A percentile compares a stretch with the other conserved stretches of the same genome.
Conservation (phyloP, 2,329 filamentous ascomycete genomes). For the Ophiobolus disseminans region DNA sequence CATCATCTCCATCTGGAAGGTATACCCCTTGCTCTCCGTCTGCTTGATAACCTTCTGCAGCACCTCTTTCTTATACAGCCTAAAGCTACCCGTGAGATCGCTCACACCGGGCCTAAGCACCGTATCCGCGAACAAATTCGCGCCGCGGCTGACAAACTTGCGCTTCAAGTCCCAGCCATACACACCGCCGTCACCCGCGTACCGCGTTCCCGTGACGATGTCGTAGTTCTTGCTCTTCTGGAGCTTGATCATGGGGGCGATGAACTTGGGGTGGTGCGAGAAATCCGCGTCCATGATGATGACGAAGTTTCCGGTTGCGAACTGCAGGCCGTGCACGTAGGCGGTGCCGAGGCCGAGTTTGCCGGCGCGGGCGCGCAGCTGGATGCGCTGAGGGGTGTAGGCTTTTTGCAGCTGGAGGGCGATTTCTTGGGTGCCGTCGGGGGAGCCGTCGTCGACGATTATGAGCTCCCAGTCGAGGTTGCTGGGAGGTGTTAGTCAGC, state of each 20-base stretch:
- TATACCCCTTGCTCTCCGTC: constrained; percentile 96
- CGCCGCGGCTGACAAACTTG: constrained; percentile 79
- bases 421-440: constrained; percentile 91
- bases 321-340: constrained; percentile 93
- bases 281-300: constrained; percentile 99
- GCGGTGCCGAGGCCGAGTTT: constrained; percentile 97
- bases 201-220: constrained; percentile 95
- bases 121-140: constrained; percentile 95
- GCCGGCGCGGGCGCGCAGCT: constrained; percentile 86
- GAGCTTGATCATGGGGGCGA: constrained; percentile 86
- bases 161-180: constrained; percentile 94
- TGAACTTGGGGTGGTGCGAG: constrained; percentile 98
- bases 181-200: constrained; percentile 84
- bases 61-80: constrained; percentile 90
- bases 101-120: constrained; percentile 91
- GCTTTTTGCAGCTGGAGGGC: constrained; percentile 88
- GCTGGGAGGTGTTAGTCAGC: constrained; percentile 56
- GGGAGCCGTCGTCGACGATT: constrained; percentile 97
- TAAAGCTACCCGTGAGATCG: constrained; percentile 92
- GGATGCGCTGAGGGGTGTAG: constrained; percentile 76
- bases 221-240: constrained; percentile 84
- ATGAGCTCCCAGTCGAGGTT: constrained; percentile 96
- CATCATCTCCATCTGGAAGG: constrained; percentile 99
- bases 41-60: constrained; percentile 87
- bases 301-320: constrained; percentile 89